These are phyloP conservation scores for Crotalaria pallida DNA, from an alignment of 306 rosid genomes.

Conservation along the genomic window DNA sequence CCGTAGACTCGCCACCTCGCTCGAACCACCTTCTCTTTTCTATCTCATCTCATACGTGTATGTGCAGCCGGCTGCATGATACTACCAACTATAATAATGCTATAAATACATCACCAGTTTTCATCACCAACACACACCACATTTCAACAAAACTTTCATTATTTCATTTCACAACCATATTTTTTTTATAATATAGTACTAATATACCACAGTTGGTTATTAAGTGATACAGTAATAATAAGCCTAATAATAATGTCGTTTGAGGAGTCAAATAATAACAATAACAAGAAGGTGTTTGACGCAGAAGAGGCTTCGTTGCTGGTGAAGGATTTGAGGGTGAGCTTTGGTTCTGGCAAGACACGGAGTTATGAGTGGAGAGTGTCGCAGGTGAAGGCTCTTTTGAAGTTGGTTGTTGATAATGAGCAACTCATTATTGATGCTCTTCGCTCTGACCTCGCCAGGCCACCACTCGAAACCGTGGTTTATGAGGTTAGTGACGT, in stretches of 20 bases:
- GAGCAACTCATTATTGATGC: slow-evolving; percentile 30
- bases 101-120: too few relatives aligned
- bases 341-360: slow-evolving; percentile 28
- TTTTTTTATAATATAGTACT: too few relatives aligned
- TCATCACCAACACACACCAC: too few relatives aligned
- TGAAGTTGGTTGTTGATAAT: not conserved
- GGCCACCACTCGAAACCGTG: slow-evolving; percentile 60
- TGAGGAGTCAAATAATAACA: not conserved
- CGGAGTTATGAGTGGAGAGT: slow-evolving; percentile 36
- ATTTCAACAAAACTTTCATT: too few relatives aligned
- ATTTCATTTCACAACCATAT: too few relatives aligned
- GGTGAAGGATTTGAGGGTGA: slow-evolving; percentile 8
- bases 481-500: slow-evolving; percentile 48
- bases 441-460: slow-evolving; percentile 31
- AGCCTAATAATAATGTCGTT: slow-evolving; percentile 16
- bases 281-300: not conserved
- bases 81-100: too few relatives aligned
- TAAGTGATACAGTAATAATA: too few relatives aligned
- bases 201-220: too few relatives aligned
- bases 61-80: too few relatives aligned
- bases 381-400: slow-evolving; percentile 31
- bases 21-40: too few relatives aligned
- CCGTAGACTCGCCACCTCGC: too few relatives aligned
- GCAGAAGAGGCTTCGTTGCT: slow-evolving; percentile 11
- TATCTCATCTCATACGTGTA: too few relatives aligned